Evolutionary conservation across 148 eudicot genomes (phyloP).

Genomic region (Chenopodium berlandieri): DNA sequence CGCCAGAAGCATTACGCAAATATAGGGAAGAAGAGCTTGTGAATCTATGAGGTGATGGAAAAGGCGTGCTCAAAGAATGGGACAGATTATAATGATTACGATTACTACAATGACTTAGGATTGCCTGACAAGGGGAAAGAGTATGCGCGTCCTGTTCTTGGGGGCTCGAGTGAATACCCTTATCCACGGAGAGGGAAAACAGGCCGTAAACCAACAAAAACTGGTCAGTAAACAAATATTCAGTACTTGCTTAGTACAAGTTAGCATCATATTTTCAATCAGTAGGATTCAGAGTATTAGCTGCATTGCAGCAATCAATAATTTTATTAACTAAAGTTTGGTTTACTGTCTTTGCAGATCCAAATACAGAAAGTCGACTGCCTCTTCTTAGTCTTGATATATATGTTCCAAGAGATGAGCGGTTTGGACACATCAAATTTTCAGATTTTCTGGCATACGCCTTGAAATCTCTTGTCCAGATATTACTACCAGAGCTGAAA

Average conservation of each 20-base stretch:
- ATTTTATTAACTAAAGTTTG: neutral
- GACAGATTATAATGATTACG: conserved; percentile 86
- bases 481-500: conserved; percentile 54
- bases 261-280: neutral
- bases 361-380: conserved; percentile 57
- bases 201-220: conserved; percentile 61
- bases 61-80: conserved; percentile 74
- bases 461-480: conserved; percentile 63
- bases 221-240: conserved; percentile 37
- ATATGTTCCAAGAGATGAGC: conserved; percentile 87
- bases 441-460: conserved; percentile 82
- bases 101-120: conserved; percentile 80
- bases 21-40: conserved; percentile 75
- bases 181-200: conserved; percentile 83
- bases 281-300: neutral
- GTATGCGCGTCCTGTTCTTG: conserved; percentile 68
- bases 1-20: conserved; percentile 60
- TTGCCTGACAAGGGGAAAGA: conserved; percentile 64
- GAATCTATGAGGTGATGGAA: conserved; percentile 73
- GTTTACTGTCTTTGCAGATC: conserved; percentile 44
- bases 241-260: neutral
- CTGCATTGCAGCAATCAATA: neutral
- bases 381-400: conserved; percentile 65
- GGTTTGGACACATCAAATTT: conserved; percentile 61
- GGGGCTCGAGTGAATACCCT: conserved; percentile 67